A percentile compares a stretch with the other conserved stretches of the same genome.
Evolutionary conservation across 371 early-diverging fungal genomes (phyloP).

Genomic region (Blastocladiella emersonii): DNA sequence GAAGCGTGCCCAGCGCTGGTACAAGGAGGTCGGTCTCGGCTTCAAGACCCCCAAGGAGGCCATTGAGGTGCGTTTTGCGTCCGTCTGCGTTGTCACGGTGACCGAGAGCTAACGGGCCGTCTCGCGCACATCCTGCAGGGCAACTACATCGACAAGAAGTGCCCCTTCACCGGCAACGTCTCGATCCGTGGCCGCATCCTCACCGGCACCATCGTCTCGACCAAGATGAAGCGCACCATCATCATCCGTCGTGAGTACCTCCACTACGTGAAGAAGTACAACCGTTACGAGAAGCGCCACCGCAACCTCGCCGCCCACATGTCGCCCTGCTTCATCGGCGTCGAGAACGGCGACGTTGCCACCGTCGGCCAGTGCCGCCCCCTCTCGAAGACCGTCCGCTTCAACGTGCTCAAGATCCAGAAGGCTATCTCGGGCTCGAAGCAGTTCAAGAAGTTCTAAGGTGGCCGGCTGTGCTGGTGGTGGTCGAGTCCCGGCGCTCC

Average conservation of each 20-base stretch:
- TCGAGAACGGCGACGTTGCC: slow-evolving; percentile 84
- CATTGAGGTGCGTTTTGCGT: too few relatives aligned
- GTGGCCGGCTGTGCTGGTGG: too few relatives aligned
- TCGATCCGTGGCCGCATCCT: slow-evolving; percentile 98
- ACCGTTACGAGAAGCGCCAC: slow-evolving; percentile 99
- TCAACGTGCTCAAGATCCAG: slow-evolving; percentile 98
- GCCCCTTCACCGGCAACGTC: slow-evolving; percentile 99
- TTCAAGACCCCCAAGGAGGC: slow-evolving; percentile 99
- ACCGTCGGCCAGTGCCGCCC: slow-evolving; percentile 97
- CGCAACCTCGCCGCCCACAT: slow-evolving; percentile 98
- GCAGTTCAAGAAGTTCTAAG: slow-evolving; percentile 92
- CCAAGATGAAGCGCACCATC: slow-evolving; percentile 99
- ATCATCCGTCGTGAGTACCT: slow-evolving; percentile 98
- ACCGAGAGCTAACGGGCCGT: too few relatives aligned
- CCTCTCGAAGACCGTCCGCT: slow-evolving; percentile 97
- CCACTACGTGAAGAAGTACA: slow-evolving; percentile 99
- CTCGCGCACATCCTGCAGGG: slow-evolving; percentile 18
- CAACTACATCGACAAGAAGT: slow-evolving; percentile 99
- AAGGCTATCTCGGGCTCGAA: slow-evolving; percentile 72
- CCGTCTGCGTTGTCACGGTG: too few relatives aligned
- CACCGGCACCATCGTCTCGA: slow-evolving; percentile 89
- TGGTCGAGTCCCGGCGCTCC: too few relatives aligned
- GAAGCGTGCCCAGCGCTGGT: slow-evolving; percentile 65
- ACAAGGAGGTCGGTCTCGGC: slow-evolving; percentile 97
- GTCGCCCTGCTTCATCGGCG: slow-evolving; percentile 95